These are phyloP conservation scores for Holtermannia corniformis DNA, from an alignment of 768 basidiomycete species.

Conservation along the genomic window DNA sequence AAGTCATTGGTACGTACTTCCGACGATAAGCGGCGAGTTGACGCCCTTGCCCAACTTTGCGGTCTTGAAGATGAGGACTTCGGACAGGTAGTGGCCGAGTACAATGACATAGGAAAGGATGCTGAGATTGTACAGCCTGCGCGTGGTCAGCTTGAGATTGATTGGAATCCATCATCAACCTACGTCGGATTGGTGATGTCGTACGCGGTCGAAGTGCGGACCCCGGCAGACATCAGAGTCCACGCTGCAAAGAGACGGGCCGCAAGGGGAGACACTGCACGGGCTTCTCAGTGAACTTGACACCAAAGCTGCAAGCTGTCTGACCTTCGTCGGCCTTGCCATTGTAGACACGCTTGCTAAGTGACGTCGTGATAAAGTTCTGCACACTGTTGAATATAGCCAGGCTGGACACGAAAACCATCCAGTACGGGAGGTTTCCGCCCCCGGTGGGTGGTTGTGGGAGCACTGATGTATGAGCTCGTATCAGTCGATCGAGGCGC, in stretches of 20 bases:
- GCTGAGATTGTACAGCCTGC: constrained; percentile 83
- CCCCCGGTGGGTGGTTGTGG: constrained; percentile 41
- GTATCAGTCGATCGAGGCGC: no score
- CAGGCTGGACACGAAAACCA: constrained; percentile 64
- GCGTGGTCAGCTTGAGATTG: neutral
- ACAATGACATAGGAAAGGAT: constrained; percentile 82
- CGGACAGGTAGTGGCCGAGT: constrained; percentile 77
- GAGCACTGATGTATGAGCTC: no score
- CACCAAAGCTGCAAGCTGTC: constrained; percentile 8
- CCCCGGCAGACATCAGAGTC: constrained; percentile 75
- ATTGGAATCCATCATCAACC: constrained; percentile 28
- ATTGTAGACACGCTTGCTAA: constrained; percentile 70
- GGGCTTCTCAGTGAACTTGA: constrained; percentile 8
- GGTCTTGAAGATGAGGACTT: constrained; percentile 71
- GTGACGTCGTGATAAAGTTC: constrained; percentile 64
- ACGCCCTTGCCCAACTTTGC: constrained; percentile 55
- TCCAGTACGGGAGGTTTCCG: constrained; percentile 79
- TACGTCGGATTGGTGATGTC: constrained; percentile 74
- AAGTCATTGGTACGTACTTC: constrained; percentile 54
- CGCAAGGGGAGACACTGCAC: constrained; percentile 70
- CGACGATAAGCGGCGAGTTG: constrained; percentile 69
- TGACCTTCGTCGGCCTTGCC: constrained; percentile 43
- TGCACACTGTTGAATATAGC: constrained; percentile 78
- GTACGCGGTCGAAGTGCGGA: constrained; percentile 82
- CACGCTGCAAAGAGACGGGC: constrained; percentile 83